Percentiles rank a stretch among this genome's conserved stretches.
Evolutionary conservation across 495 filamentous ascomycete genomes (phyloP).

Genomic region (Aspergillus saccharolyticus): DNA sequence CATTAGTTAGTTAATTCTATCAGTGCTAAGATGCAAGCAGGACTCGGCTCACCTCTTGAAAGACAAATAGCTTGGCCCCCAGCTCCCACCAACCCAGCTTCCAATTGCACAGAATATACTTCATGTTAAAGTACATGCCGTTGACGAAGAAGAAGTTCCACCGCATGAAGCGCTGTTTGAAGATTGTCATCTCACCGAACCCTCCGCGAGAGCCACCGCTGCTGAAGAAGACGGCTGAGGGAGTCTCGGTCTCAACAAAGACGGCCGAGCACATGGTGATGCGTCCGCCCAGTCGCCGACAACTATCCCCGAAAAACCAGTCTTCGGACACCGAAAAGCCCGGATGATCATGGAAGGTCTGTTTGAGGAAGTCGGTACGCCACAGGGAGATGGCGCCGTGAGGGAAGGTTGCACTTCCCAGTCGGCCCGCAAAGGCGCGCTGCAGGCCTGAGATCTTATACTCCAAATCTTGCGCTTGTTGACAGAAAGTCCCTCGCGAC

Average conservation of each 20-base stretch:
- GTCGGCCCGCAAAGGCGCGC: slow-evolving; percentile 32
- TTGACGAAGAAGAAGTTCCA: slow-evolving; percentile 52
- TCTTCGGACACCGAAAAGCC: slow-evolving; percentile 42
- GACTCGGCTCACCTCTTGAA: slow-evolving; percentile 48
- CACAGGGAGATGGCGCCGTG: slow-evolving; percentile 43
- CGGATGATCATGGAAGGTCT: slow-evolving; percentile 41
- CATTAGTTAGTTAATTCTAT: not conserved
- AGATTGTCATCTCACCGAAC: slow-evolving; percentile 49
- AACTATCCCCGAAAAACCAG: slow-evolving; percentile 45
- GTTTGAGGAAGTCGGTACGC: slow-evolving; percentile 35
- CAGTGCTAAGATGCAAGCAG: not conserved
- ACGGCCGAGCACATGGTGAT: slow-evolving; percentile 46
- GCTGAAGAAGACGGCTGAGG: slow-evolving; percentile 35
- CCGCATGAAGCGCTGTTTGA: slow-evolving; percentile 43
- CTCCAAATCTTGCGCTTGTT: slow-evolving; percentile 46
- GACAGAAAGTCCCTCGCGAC: slow-evolving; percentile 34
- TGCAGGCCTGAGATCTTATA: slow-evolving; percentile 41
- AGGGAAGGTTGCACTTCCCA: slow-evolving; percentile 40
- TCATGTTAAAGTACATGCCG: slow-evolving; percentile 43
- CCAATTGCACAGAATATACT: slow-evolving; percentile 43
- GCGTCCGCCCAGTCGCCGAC: slow-evolving; percentile 38
- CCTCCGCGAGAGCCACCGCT: slow-evolving; percentile 37
- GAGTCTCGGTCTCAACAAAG: slow-evolving; percentile 47
- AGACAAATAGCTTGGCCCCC: slow-evolving; percentile 58
- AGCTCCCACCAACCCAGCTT: slow-evolving; percentile 47